These are phyloP conservation scores for Delphinella strobiligena DNA, from an alignment of 2,329 filamentous ascomycete species.

Conservation along the genomic window DNA sequence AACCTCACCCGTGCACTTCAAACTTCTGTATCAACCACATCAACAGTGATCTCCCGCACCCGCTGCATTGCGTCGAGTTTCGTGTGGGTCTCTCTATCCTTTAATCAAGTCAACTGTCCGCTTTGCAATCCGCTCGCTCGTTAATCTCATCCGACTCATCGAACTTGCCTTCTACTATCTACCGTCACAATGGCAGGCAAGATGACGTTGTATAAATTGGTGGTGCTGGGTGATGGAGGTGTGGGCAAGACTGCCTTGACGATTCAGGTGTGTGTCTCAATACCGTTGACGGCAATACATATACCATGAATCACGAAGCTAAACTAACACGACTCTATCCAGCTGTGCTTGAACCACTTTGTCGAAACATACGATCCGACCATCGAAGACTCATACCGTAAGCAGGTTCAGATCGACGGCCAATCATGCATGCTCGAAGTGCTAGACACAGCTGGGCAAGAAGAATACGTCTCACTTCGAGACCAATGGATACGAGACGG, in stretches of 20 bases:
- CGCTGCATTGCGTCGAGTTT: no score
- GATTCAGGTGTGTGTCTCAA: constrained; percentile 48
- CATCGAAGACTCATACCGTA: constrained; percentile 57
- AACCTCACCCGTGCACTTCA: no score
- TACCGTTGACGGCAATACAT: background rate
- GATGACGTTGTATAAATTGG: constrained; percentile 62
- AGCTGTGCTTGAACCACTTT: constrained; percentile 96
- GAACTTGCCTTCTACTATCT: no score
- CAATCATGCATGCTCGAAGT: constrained; percentile 97
- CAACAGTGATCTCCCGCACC: no score
- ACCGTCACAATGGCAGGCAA: constrained; percentile 19
- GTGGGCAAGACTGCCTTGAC: constrained; percentile 99
- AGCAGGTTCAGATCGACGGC: constrained; percentile 73
- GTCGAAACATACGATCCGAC: constrained; percentile 76
- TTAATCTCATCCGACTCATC: no score
- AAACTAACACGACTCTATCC: constrained; percentile 8
- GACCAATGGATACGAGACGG: constrained; percentile 98
- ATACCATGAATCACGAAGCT: background rate
- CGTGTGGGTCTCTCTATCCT: no score
- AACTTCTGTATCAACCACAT: no score
- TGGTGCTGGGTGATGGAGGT: constrained; percentile 94
- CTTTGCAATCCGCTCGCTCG: no score
- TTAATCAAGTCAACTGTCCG: no score
- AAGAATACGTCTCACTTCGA: constrained; percentile 92
- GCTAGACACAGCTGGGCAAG: constrained; percentile 91